These are phyloP conservation scores for Gonium pectorale DNA, from an alignment of 139 green algal genomes.

Conservation along the genomic window DNA sequence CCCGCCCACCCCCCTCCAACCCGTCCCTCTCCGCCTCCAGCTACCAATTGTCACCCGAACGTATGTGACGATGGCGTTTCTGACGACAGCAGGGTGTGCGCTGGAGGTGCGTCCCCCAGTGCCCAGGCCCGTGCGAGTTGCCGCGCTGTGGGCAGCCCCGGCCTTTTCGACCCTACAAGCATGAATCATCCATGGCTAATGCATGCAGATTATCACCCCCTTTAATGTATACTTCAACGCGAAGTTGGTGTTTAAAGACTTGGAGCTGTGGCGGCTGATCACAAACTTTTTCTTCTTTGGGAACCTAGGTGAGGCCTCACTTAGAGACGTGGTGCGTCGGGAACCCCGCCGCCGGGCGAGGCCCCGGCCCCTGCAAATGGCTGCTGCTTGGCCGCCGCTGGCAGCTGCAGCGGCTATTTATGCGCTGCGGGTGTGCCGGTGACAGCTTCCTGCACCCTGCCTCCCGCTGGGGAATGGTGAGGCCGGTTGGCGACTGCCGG, in stretches of 20 bases:
- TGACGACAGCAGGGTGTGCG: constrained; percentile 94
- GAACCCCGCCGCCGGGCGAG: neutral
- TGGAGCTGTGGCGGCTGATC: constrained; percentile 94
- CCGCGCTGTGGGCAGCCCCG: too few relatives aligned
- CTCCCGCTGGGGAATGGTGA: too few relatives aligned
- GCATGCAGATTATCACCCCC: constrained; percentile 92
- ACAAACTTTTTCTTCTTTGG: constrained; percentile 99
- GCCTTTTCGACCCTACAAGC: too few relatives aligned
- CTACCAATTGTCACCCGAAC: constrained; percentile 93
- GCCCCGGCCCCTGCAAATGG: too few relatives aligned
- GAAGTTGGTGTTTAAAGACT: constrained; percentile 89
- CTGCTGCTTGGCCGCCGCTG: too few relatives aligned
- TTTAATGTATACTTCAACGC: constrained; percentile 99
- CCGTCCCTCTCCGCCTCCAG: constrained; percentile 33
- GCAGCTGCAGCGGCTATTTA: too few relatives aligned
- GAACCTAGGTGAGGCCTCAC: constrained; percentile 76
- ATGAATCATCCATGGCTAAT: too few relatives aligned
- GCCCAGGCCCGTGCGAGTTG: too few relatives aligned
- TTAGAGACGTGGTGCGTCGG: too few relatives aligned
- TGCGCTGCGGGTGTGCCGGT: too few relatives aligned
- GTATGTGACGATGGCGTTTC: constrained; percentile 95
- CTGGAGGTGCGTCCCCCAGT: constrained; percentile 91
- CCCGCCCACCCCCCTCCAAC: neutral
- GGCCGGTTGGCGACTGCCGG: too few relatives aligned
- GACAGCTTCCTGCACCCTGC: too few relatives aligned